Conservation (phyloP, 345 rosid genomes). For the Pugionium dolabratum region DNA sequence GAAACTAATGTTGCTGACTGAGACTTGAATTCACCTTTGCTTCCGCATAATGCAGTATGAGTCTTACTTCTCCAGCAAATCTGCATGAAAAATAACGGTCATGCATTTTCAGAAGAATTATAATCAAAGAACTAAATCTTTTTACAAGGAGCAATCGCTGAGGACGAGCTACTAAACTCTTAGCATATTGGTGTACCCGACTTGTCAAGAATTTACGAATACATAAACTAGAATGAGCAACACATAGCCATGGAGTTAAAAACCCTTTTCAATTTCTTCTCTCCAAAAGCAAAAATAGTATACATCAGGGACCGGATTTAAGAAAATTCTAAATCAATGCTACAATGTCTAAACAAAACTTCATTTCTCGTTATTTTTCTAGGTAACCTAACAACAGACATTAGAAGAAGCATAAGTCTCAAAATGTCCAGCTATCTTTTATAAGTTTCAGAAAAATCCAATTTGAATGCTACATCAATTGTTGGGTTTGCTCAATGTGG, state of each 20-base stretch:
- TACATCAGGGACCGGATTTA: neutral
- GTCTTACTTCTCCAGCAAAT: slow-evolving; percentile 74
- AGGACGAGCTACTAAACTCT: neutral
- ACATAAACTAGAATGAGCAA: neutral
- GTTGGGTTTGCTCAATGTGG: neutral
- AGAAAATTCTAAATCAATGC: neutral
- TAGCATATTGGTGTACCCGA: neutral
- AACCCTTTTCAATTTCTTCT: neutral
- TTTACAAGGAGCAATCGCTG: neutral
- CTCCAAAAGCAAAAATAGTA: neutral
- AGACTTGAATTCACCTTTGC: slow-evolving; percentile 52
- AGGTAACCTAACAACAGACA: slow-evolving; percentile 4
- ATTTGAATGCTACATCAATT: neutral
- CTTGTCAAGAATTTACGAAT: neutral
- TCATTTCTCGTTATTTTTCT: neutral
- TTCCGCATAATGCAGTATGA: slow-evolving; percentile 65
- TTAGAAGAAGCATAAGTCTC: neutral
- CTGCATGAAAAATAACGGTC: slow-evolving; percentile 46
- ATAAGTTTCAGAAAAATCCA: slow-evolving; percentile 4
- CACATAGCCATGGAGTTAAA: neutral
- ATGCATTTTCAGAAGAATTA: slow-evolving; percentile 4
- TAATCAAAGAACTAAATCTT: neutral
- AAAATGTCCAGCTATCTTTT: neutral
- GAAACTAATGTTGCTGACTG: neutral
- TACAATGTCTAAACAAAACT: neutral